Conservation (phyloP, 1,139 yeast genomes). For the Yamadazyma taylorii region DNA sequence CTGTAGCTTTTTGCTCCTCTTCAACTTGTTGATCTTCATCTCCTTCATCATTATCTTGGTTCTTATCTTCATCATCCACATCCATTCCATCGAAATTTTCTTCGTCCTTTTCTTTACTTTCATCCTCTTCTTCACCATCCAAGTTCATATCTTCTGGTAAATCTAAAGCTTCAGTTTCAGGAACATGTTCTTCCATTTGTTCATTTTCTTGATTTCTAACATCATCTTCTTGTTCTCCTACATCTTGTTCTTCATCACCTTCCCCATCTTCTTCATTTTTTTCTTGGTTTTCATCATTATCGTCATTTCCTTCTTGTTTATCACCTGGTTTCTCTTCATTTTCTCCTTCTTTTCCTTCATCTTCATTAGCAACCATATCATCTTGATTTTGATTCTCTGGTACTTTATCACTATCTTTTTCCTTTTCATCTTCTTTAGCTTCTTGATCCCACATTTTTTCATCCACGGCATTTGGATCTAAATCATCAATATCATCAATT, state of each 20-base stretch:
- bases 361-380: slow-evolving; percentile 64
- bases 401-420: slow-evolving; percentile 68
- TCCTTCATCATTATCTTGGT: slow-evolving; percentile 22
- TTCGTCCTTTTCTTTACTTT: slow-evolving; percentile 40
- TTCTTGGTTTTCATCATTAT: slow-evolving; percentile 40
- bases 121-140: slow-evolving; percentile 67
- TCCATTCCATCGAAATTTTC: slow-evolving; percentile 30
- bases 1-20: slow-evolving; percentile 22
- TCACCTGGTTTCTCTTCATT: slow-evolving; percentile 31
- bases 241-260: slow-evolving; percentile 60
- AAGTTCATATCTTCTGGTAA: slow-evolving; percentile 85
- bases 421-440: slow-evolving; percentile 69
- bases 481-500: slow-evolving; percentile 82
- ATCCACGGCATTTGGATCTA: slow-evolving; percentile 93
- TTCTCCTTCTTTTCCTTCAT: slow-evolving; percentile 41
- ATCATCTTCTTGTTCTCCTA: slow-evolving; percentile 78
- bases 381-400: slow-evolving; percentile 59
- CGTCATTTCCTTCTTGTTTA: slow-evolving; percentile 27
- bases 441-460: slow-evolving; percentile 99
- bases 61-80: slow-evolving; percentile 21
- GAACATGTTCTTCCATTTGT: slow-evolving; percentile 68
- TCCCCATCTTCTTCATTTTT: slow-evolving; percentile 39
- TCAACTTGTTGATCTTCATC: slow-evolving; percentile 21
- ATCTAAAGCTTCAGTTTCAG: slow-evolving; percentile 78
- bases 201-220: slow-evolving; percentile 72